Evolutionary conservation across 148 eudicot species (phyloP).

Genomic region (Salicornia ramosissima): DNA sequence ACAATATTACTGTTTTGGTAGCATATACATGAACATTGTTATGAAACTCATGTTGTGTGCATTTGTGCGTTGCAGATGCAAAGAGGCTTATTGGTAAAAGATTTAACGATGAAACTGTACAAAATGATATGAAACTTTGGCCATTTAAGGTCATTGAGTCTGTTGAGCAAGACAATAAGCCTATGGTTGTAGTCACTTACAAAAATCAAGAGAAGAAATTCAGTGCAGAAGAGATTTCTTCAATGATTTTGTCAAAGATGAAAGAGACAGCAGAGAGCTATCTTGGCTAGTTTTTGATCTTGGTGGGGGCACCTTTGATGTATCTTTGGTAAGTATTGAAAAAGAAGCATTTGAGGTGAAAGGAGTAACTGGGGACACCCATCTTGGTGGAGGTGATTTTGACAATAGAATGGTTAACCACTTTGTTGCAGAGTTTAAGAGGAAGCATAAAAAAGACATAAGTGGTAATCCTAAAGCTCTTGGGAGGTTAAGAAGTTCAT

Average conservation of each 20-base stretch:
- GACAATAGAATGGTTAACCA: not conserved
- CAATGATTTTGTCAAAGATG: not conserved
- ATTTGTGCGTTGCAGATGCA: slow-evolving; percentile 5
- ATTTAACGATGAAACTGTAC: not conserved
- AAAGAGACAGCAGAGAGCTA: not conserved
- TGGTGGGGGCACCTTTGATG: slow-evolving; percentile 19
- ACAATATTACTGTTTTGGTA: no score
- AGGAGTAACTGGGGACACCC: not conserved
- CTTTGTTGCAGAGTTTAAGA: slow-evolving; percentile 1
- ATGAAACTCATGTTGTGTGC: no score
- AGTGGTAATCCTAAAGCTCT: no score
- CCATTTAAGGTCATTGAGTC: not conserved
- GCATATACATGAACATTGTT: no score
- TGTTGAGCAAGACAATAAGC: not conserved
- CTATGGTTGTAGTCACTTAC: not conserved
- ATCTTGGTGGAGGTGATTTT: slow-evolving; percentile 1
- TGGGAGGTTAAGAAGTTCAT: not conserved
- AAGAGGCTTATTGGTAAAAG: not conserved
- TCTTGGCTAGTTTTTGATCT: slow-evolving; percentile 10
- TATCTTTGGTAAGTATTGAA: not conserved
- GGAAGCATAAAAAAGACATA: not conserved
- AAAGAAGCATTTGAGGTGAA: not conserved
- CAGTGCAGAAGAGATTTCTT: not conserved
- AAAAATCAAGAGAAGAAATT: not conserved
- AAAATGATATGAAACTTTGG: not conserved